phyloP scores from a whole-genome alignment of 2,329 filamentous ascomycete genomes.

The Elsinoe perseae region DNA sequence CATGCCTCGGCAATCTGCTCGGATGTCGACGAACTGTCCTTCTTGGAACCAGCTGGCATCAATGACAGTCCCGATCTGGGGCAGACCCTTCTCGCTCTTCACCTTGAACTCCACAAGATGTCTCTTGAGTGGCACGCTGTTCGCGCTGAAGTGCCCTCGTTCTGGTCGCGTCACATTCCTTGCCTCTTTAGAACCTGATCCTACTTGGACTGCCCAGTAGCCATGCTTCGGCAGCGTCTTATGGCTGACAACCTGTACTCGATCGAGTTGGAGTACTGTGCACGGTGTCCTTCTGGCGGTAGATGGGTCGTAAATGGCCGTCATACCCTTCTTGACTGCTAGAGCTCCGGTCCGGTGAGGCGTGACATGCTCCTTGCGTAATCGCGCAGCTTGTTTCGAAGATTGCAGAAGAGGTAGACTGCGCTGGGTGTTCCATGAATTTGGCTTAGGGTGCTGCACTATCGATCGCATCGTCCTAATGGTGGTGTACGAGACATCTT shows the following conservation, averaged over 20 bases:
- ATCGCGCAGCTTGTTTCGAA: slow-evolving; percentile 51
- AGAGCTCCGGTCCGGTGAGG: slow-evolving; percentile 71
- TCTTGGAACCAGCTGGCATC: slow-evolving; percentile 83
- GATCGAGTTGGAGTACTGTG: slow-evolving; percentile 88
- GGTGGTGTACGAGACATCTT: slow-evolving; percentile 24
- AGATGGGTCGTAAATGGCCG: slow-evolving; percentile 70
- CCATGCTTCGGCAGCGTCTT: slow-evolving; percentile 76
- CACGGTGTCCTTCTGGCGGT: slow-evolving; percentile 72
- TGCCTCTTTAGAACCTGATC: slow-evolving; percentile 64
- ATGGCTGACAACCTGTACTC: slow-evolving; percentile 79
- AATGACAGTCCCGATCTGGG: slow-evolving; percentile 67
- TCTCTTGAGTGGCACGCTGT: slow-evolving; percentile 75
- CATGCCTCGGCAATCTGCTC: slow-evolving; percentile 72
- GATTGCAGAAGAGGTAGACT: slow-evolving; percentile 46
- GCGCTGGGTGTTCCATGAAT: slow-evolving; percentile 47
- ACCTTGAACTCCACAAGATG: slow-evolving; percentile 84
- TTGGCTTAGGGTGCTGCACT: slow-evolving; percentile 41
- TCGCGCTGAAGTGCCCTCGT: slow-evolving; percentile 79
- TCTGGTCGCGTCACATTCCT: slow-evolving; percentile 72
- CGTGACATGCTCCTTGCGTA: slow-evolving; percentile 50
- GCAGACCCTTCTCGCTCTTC: slow-evolving; percentile 60
- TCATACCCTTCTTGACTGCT: slow-evolving; percentile 92
- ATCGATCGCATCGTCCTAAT: slow-evolving; percentile 50
- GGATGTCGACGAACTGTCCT: slow-evolving; percentile 84
- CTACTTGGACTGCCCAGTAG: slow-evolving; percentile 91